Evolutionary conservation across 257 asterid species (phyloP).

Genomic region (Nicotiana benthamiana): DNA sequence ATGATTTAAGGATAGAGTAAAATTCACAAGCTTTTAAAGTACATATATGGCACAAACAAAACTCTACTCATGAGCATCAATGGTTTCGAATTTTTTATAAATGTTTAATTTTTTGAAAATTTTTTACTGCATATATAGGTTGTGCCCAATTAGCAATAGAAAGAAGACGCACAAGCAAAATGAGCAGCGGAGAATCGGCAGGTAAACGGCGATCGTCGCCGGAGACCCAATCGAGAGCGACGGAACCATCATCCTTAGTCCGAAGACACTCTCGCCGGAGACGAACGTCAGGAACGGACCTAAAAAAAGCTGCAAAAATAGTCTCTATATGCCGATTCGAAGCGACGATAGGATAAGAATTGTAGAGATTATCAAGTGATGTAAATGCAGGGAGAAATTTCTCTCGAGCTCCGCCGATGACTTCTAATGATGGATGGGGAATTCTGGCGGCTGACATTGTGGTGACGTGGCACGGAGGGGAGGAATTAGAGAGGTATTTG

Average conservation of each 20-base stretch:
- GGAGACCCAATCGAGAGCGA: conserved; percentile 78
- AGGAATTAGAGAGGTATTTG: conserved; percentile 13
- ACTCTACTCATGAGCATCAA: background rate
- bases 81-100: too few species aligned
- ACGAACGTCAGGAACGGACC: conserved; percentile 63
- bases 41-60: background rate
- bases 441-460: conserved; percentile 24
- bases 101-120: too few species aligned
- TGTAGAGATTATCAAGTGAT: conserved; percentile 45
- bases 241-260: conserved; percentile 64
- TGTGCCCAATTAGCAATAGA: background rate
- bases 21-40: too few species aligned
- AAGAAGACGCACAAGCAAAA: conserved; percentile 59
- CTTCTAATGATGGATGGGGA: conserved; percentile 62
- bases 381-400: conserved; percentile 58
- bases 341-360: conserved; percentile 50
- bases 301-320: conserved; percentile 72
- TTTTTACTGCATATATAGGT: background rate
- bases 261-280: conserved; percentile 86
- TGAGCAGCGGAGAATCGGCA: conserved; percentile 59
- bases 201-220: conserved; percentile 55
- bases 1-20: too few species aligned
- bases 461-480: conserved; percentile 17
- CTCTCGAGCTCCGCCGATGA: conserved; percentile 67
- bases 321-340: conserved; percentile 81